Base-by-base conservation (phyloP, 164 flowering plant species). In the Euptelea pleiosperma region DNA sequence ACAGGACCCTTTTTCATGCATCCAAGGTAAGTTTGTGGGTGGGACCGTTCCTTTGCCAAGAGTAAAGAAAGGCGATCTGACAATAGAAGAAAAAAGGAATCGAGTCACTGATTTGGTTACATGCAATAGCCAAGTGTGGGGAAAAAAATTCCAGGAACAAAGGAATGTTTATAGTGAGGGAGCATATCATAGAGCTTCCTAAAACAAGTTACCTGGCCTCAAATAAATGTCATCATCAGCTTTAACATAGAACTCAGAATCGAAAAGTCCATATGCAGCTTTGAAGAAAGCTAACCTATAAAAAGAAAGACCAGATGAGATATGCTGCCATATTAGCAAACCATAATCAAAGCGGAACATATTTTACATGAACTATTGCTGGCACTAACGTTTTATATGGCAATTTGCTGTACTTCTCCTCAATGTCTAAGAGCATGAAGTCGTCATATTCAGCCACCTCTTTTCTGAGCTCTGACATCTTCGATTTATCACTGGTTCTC, bases 1-100 rank as follows among this genome's bases (percentile, higher is more conserved):
- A 91, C 98, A 18, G 87, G 91, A 40, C 95, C 98, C 68, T 89
- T 85, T 44, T 89, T 91, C 96, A 91, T 71, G 80, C 98, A 91
- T 42, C 98, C 98, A 51, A 91, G 68, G 55, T 89, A 91, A 64
- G 96, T 91, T 63, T 74, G 85, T 51, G 89, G 62, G 65, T 86
- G 76, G 43, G 90, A 35, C 2, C 96, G 80, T 33, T 89, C 96
- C 66, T 89, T 89, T 30, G 85, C 95, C 82, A 91, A 72, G 41
- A 89, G 89, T 49, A 82, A 60, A 19, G 98, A 85, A 58, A 91
- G 92, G 15, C 95, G 95, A 73, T 89, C 96, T 91, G 70, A 12
- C 35, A 69, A 67, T 52, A 10, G 18, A 58, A 56, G 31, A 58
- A 55, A 46, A 9, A 8, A 29, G 26, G 21, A 30, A 55, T 35